These are phyloP conservation scores for Pyricularia sp. DNA, from an alignment of 2,329 filamentous ascomycete species.

Conservation along the genomic window DNA sequence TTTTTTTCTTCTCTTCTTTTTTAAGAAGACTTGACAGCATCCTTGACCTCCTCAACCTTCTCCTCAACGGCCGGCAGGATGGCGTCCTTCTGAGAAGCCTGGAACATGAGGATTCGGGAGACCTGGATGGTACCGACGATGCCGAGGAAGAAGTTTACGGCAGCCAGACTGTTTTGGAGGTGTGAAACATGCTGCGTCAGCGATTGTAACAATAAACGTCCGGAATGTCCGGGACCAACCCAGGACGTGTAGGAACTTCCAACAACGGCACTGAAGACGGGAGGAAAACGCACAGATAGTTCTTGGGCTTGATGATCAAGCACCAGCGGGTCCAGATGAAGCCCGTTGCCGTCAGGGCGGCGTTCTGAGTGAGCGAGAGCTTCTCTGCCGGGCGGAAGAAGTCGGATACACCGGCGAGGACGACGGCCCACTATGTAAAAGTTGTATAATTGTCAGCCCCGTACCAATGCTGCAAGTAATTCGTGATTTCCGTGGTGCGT, in stretches of 20 bases:
- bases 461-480: neutral
- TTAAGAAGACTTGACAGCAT: conserved; percentile 9
- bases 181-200: neutral
- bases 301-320: conserved; percentile 89
- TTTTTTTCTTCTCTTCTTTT: neutral
- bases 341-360: conserved; percentile 80
- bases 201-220: neutral
- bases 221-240: neutral
- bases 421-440: conserved; percentile 72
- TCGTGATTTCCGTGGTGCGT: neutral
- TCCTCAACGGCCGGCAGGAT: conserved; percentile 20
- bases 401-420: conserved; percentile 86
- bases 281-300: conserved; percentile 60
- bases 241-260: neutral
- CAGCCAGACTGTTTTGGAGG: conserved; percentile 55
- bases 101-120: conserved; percentile 62
- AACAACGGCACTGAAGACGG: no score
- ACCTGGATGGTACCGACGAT: conserved; percentile 78
- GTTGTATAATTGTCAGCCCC: neutral
- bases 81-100: conserved; percentile 48
- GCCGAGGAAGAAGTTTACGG: conserved; percentile 97
- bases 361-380: conserved; percentile 88
- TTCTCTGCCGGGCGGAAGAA: conserved; percentile 85
- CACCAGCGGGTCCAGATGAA: conserved; percentile 99
- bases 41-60: conserved; percentile 28